These are phyloP conservation scores for Solanum acaule DNA, from an alignment of 257 asterid genomes.

Conservation along the genomic window DNA sequence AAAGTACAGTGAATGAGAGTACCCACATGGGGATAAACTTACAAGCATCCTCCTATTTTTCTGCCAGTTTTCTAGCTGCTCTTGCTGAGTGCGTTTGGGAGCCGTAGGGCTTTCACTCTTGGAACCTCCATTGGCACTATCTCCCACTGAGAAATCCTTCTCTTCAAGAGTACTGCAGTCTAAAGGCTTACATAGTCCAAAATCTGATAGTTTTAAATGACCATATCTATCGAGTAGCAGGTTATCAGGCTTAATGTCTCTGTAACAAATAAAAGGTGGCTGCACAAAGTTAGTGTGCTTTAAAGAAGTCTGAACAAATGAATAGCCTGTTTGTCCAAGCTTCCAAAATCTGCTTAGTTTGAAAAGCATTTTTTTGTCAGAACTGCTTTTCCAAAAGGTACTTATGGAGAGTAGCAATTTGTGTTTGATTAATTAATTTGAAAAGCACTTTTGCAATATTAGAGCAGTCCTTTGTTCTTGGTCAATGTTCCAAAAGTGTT, in stretches of 20 bases:
- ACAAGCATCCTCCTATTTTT: conserved; percentile 26
- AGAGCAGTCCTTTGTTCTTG: background rate
- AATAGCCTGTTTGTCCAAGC: background rate
- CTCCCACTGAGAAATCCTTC: conserved; percentile 31
- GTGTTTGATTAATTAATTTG: background rate
- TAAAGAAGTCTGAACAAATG: background rate
- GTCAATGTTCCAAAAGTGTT: background rate
- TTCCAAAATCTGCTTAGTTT: background rate
- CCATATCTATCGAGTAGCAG: conserved; percentile 42
- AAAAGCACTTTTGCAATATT: background rate
- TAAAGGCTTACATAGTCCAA: conserved; percentile 48
- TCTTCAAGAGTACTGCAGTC: conserved; percentile 38
- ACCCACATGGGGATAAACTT: conserved; percentile 2
- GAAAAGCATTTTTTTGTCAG: background rate
- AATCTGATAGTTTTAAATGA: conserved; percentile 41
- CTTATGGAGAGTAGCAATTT: background rate
- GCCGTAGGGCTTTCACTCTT: conserved; percentile 4
- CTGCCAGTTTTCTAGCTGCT: conserved; percentile 24
- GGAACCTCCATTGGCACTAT: conserved; percentile 4
- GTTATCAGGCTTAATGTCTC: conserved; percentile 51
- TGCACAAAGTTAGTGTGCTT: background rate
- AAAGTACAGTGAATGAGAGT: background rate
- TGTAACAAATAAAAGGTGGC: conserved; percentile 9
- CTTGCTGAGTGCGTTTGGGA: conserved; percentile 24
- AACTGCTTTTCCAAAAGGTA: background rate